Conservation (phyloP, 441 rosid species). For the Pelargonium fulgidum region DNA sequence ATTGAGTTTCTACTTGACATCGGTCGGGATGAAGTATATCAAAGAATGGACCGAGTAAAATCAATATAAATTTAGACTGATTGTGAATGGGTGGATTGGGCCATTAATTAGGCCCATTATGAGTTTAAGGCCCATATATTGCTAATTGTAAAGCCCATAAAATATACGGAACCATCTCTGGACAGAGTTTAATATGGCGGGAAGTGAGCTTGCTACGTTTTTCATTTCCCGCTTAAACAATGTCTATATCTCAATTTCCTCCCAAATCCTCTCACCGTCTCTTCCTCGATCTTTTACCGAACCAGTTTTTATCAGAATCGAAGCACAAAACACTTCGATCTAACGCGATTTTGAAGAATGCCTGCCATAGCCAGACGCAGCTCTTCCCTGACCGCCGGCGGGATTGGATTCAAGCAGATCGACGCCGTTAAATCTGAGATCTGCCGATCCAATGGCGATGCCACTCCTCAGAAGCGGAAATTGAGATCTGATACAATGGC, state of each 20-base stretch:
- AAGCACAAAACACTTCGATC: background rate
- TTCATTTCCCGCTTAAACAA: conserved; percentile 10
- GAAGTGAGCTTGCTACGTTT: background rate
- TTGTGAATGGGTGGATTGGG: too few species aligned
- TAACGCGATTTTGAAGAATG: conserved; percentile 24
- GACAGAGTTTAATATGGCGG: background rate
- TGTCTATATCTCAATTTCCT: background rate
- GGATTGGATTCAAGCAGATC: conserved; percentile 21
- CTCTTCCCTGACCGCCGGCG: conserved; percentile 27
- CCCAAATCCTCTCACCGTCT: conserved; percentile 2
- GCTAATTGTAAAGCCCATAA: background rate
- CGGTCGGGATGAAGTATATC: too few species aligned
- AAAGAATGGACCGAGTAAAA: too few species aligned
- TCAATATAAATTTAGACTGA: too few species aligned
- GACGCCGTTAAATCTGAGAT: conserved; percentile 22
- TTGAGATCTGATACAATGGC: conserved; percentile 40
- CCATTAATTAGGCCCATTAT: background rate
- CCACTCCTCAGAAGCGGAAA: conserved; percentile 47
- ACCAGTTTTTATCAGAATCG: background rate
- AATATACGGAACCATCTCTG: background rate
- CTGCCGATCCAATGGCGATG: conserved; percentile 32
- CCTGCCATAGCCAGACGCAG: conserved; percentile 43
- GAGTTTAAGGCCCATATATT: background rate
- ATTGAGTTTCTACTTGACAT: too few species aligned
- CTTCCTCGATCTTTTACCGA: background rate